Evolutionary conservation across 2,329 filamentous ascomycete species (phyloP).

Genomic region (Colletotrichum siamense): DNA sequence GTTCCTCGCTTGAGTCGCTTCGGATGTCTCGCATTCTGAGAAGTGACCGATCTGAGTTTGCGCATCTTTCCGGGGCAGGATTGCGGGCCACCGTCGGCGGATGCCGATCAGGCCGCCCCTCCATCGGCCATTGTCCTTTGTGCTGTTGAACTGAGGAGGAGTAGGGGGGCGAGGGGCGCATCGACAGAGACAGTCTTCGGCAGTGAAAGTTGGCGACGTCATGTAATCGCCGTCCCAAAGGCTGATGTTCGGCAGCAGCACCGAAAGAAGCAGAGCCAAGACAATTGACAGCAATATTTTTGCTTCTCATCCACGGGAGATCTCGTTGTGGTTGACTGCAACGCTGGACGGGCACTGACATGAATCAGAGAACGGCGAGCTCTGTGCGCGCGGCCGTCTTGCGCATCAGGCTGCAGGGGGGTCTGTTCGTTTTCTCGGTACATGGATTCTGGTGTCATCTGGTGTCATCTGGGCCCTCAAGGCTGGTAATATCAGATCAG

Average conservation of each 20-base stretch:
- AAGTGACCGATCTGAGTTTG: slow-evolving; percentile 4
- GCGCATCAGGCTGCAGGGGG: neutral
- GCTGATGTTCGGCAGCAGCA: neutral
- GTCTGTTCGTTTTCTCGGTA: neutral
- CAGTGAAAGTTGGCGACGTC: neutral
- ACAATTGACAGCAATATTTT: neutral
- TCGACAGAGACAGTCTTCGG: neutral
- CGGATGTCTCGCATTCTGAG: neutral
- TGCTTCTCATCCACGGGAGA: neutral
- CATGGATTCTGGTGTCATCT: neutral
- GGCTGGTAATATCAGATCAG: neutral
- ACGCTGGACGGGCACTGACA: neutral
- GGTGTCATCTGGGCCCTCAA: neutral
- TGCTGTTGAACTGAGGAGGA: neutral
- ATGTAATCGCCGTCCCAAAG: neutral
- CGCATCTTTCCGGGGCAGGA: neutral
- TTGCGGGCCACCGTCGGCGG: neutral
- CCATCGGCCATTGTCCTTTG: neutral
- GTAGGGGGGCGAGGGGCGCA: neutral
- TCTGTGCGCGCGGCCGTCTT: neutral
- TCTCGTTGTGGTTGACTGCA: neutral
- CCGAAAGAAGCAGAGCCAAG: neutral
- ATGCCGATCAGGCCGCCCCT: neutral
- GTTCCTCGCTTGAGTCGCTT: neutral
- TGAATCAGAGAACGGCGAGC: neutral